Evolutionary conservation across 2,329 filamentous ascomycete species (phyloP), one percentile per base, ranked within the genome.

Genomic region (Cadophora sp.): DNA sequence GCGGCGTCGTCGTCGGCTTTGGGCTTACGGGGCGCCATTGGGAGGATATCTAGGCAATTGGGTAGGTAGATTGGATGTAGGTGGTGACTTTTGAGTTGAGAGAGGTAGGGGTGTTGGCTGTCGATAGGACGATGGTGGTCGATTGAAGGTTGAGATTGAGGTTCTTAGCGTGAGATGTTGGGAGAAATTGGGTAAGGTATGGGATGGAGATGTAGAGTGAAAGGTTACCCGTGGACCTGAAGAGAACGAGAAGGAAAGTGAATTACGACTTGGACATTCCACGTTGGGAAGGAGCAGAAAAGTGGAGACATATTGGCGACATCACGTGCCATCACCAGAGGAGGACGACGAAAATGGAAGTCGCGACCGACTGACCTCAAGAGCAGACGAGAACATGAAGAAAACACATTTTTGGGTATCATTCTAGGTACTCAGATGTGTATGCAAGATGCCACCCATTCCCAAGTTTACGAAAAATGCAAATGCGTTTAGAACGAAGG

Each of bases 11-110:
- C 67, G 33, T 68, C 68, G 2, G 59, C 30, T 59, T 68, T 72
- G 47, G 69, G 66, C 64, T 72, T 72, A 30, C 68, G 69, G 13
- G 71, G 70, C 45, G 69, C 72, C 71, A 73, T 74, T 18, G 22
- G 68, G 47, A 11, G n/a, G 45, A n/a, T 20, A n/a, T n/a, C 7
- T 18, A 3, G 16, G 45, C n/a, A 9, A 1, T 24, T 39, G 5
- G 20, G 22, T 18, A 41, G 24, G 48, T 16, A 24, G 59, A 20
- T 53, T 18, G 39, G n/a, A 50, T 61, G 9, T 18, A 45, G 14
- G 6, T n/a, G 43, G n/a, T 45, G 13, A 2, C 3, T 45, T 8
- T 45, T 45, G 43, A 45, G 14, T n/a, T 18, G 43, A 9, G 16
- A 45, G n/a, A 6, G 6, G 43, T n/a, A 45, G 43, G 16, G 3